Evolutionary conservation across 371 early-diverging fungal genomes (phyloP).

Genomic region (Choanephora cucurbitarum): DNA sequence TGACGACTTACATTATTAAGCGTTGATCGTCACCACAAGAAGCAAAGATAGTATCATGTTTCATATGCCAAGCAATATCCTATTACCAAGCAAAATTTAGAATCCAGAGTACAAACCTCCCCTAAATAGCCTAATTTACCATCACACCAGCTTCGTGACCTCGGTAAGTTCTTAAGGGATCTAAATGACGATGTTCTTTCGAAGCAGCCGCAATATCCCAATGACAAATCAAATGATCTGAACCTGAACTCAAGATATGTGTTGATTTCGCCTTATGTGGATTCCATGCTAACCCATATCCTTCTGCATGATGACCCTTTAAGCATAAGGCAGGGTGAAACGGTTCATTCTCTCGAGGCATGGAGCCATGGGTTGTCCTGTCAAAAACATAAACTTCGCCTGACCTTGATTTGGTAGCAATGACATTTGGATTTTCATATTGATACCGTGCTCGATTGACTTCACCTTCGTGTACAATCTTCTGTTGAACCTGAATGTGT

Average conservation of each 20-base stretch:
- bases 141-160: slow-evolving; percentile 93
- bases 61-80: slow-evolving; percentile 94
- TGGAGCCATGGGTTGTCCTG: slow-evolving; percentile 88
- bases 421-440: slow-evolving; percentile 93
- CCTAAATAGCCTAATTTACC: slow-evolving; percentile 23
- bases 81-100: slow-evolving; percentile 19
- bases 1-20: slow-evolving; percentile 75
- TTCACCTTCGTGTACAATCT: slow-evolving; percentile 95
- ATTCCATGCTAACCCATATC: slow-evolving; percentile 88
- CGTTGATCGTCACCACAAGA: slow-evolving; percentile 95
- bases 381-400: slow-evolving; percentile 97
- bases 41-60: slow-evolving; percentile 83
- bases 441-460: slow-evolving; percentile 96
- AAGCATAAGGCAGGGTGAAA: slow-evolving; percentile 89
- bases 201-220: slow-evolving; percentile 56
- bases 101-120: neutral
- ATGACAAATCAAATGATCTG: slow-evolving; percentile 82
- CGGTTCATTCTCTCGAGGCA: slow-evolving; percentile 68
- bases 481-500: slow-evolving; percentile 84
- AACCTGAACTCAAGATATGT: slow-evolving; percentile 79
- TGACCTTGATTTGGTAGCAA: slow-evolving; percentile 92
- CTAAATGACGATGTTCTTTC: slow-evolving; percentile 70
- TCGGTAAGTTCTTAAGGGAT: slow-evolving; percentile 71
- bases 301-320: slow-evolving; percentile 93
- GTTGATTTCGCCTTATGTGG: slow-evolving; percentile 59